Percentiles rank a stretch among this genome's conserved stretches.
phyloP scores from a whole-genome alignment of 352 stramenopile genomes.

The Blastocystis sp. region DNA sequence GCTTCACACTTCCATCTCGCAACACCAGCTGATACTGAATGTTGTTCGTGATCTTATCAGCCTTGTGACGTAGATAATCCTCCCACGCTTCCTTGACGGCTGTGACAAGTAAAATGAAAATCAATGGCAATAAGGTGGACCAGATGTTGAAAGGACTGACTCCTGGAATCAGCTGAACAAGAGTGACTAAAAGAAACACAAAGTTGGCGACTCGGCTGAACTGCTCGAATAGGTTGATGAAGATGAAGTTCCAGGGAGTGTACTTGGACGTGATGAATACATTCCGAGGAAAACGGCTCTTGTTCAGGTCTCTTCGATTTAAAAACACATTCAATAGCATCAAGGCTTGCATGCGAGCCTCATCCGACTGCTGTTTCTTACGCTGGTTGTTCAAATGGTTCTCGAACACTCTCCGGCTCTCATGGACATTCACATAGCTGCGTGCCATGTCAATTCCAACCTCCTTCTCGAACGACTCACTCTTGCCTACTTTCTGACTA shows the following conservation, averaged over 20 bases:
- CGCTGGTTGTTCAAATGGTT: background rate
- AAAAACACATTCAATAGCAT: constrained; percentile 44
- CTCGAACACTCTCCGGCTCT: background rate
- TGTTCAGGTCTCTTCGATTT: constrained; percentile 34
- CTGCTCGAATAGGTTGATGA: constrained; percentile 81
- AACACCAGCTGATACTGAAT: constrained; percentile 33
- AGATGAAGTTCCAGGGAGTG: constrained; percentile 75
- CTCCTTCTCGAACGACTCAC: background rate
- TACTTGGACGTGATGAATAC: constrained; percentile 75
- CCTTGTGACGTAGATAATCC: constrained; percentile 72
- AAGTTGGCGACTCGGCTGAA: constrained; percentile 80
- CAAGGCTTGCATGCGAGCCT: background rate
- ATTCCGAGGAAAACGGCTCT: constrained; percentile 47
- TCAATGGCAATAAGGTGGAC: constrained; percentile 75
- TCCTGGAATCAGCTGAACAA: constrained; percentile 72
- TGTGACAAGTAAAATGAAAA: constrained; percentile 74
- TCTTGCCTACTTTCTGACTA: background rate
- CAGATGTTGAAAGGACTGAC: constrained; percentile 79
- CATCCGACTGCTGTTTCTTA: constrained; percentile 28
- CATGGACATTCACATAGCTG: constrained; percentile 23
- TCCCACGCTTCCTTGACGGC: constrained; percentile 79
- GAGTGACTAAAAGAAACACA: constrained; percentile 80
- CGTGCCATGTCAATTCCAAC: background rate
- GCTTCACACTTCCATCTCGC: background rate
- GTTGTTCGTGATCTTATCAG: constrained; percentile 68